Conservation (phyloP, 1,139 yeast species). For the Debaryomycetaceae sp. region DNA sequence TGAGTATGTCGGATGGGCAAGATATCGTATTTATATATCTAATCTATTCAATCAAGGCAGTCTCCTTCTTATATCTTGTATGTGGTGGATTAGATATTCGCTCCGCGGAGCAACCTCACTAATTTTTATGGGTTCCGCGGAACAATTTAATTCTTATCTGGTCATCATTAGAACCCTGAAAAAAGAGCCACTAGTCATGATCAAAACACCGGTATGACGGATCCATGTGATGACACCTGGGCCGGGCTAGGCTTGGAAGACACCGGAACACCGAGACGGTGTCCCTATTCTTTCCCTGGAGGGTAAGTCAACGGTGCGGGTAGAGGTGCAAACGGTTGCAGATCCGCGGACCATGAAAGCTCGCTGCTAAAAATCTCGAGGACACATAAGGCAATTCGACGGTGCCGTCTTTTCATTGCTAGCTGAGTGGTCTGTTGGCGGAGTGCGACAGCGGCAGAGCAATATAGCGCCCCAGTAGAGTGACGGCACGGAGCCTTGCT, state of each 20-base stretch:
- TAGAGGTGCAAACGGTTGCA: not conserved
- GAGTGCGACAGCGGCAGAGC: too few relatives aligned
- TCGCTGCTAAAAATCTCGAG: not conserved
- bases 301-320: not conserved
- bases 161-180: too few relatives aligned
- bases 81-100: not conserved
- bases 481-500: too few relatives aligned
- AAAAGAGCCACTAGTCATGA: too few relatives aligned
- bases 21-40: too few relatives aligned
- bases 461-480: too few relatives aligned
- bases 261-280: not conserved
- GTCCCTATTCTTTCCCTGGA: not conserved
- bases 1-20: too few relatives aligned
- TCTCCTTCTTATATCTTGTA: not conserved
- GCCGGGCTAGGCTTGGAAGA: too few relatives aligned
- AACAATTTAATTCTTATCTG: not conserved
- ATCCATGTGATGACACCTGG: too few relatives aligned
- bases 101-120: not conserved
- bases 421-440: too few relatives aligned
- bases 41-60: too few relatives aligned
- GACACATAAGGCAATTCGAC: not conserved
- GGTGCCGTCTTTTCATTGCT: not conserved
- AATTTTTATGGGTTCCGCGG: not conserved
- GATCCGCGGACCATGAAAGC: not conserved
- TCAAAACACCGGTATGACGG: too few relatives aligned